Base-by-base conservation (phyloP, 352 stramenopile genomes). In the Phytophthora colocasiae region DNA sequence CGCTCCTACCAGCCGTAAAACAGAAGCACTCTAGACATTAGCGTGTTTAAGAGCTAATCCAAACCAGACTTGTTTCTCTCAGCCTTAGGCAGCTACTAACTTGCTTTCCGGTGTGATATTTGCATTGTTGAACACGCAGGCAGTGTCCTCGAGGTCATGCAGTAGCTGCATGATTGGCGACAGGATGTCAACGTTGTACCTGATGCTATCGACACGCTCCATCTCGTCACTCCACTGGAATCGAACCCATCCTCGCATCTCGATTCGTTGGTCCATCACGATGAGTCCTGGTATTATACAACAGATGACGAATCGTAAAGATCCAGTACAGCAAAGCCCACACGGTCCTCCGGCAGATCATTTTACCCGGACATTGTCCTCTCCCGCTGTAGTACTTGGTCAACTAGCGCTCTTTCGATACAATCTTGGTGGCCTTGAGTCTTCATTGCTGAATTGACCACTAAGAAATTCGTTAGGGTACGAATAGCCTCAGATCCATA, bases 371-470 rank as follows among this genome's bases (percentile, higher is more conserved):
- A 34, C 8, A 34, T 11, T 11, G 31, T 34, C 31, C 8, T 34
- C 8, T 34, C 31, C 31, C 31, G 31, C 8, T 8, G 6, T 34
- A 75, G 61, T 8, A 38, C 53, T n/a, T 69, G 43, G 26, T 74
- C 69, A 24, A 77, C 47, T 11, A 83, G 64, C 12, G 70, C 64
- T 17, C 67, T 66, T 27, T 71, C 63, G 14, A 71, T 71, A 15
- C 47, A 61, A 49, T 61, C 56, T n/a, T 66, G 63, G 27, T 71
- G 55, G 8, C 47, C 50, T 51, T 68, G 64, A 58, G 68, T 72
- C 36, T 72, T 72, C 6, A 46, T 39, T 9, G 58, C 64, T 17
- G 58, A 56, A 14, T 46, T 64, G 6, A 38, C 49, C 19, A 67
- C 53, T 4, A 72, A 40, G 52, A 72, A 73, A n/a, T 69, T 73